Percentiles rank a stretch among this genome's conserved stretches.
Conservation (phyloP, 2,329 filamentous ascomycete genomes). For the Cladobotryum protrusum region DNA sequence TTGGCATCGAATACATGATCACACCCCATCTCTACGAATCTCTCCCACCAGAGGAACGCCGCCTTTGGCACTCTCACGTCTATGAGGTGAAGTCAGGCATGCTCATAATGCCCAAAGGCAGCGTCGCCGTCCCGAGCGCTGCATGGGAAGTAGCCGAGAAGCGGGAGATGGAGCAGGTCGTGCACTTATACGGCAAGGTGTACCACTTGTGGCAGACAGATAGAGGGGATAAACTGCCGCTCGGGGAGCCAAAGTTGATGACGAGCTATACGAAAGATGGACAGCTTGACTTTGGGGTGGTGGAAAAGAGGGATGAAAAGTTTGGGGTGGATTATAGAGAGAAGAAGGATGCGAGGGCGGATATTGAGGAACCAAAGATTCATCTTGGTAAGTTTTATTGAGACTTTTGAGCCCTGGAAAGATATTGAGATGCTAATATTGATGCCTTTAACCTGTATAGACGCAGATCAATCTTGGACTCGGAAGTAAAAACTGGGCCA, state of each 20-base stretch:
- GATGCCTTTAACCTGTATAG: too few relatives aligned
- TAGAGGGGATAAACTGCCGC: conserved; percentile 53
- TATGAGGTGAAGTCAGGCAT: conserved; percentile 74
- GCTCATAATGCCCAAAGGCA: conserved; percentile 67
- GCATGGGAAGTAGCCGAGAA: conserved; percentile 74
- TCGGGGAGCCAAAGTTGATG: conserved; percentile 50
- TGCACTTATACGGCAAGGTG: conserved; percentile 73
- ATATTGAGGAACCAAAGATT: too few relatives aligned
- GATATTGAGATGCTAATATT: too few relatives aligned
- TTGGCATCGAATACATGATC: conserved; percentile 88
- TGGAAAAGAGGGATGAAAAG: conserved; percentile 39
- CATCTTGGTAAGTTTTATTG: too few relatives aligned
- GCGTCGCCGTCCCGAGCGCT: conserved; percentile 41
- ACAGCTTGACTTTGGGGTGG: conserved; percentile 42
- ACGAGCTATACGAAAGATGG: conserved; percentile 45
- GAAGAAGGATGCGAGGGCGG: conserved; percentile 37
- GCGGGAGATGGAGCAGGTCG: conserved; percentile 70
- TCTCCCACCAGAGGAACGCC: conserved; percentile 60
- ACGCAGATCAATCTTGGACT: too few relatives aligned
- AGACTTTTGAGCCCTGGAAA: too few relatives aligned
- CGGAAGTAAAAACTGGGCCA: too few relatives aligned
- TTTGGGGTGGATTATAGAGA: conserved; percentile 40
- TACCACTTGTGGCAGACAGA: conserved; percentile 87
- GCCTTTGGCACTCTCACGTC: conserved; percentile 71
- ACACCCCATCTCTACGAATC: conserved; percentile 60